phyloP scores from a whole-genome alignment of 73 alveolate species.

The Tetrahymena thermophila region DNA sequence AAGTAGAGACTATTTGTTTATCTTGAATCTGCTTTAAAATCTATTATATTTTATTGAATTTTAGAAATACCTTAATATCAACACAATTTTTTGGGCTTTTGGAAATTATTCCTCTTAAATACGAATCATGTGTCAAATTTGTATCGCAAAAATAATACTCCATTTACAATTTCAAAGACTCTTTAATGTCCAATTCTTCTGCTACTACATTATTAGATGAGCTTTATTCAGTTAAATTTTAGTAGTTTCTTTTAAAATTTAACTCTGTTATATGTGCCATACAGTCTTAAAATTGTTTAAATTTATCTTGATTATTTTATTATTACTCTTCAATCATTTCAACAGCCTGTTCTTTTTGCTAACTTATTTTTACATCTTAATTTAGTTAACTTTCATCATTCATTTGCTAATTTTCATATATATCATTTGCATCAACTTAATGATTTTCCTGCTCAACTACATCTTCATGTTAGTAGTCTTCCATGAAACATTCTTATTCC shows the following conservation, averaged over 20 bases:
- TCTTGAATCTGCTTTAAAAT: neutral
- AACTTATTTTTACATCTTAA: neutral
- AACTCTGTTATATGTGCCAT: neutral
- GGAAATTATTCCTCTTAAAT: neutral
- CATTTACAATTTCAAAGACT: neutral
- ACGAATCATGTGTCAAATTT: neutral
- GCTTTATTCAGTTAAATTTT: neutral
- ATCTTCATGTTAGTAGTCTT: neutral
- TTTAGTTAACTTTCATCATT: neutral
- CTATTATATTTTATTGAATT: neutral
- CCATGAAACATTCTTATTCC: neutral
- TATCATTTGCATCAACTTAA: too few species aligned
- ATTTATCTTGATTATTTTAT: neutral
- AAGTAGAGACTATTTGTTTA: neutral
- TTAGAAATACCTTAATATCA: neutral
- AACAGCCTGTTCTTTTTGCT: neutral
- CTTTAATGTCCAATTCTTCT: neutral
- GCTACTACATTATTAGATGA: neutral
- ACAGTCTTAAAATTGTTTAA: neutral
- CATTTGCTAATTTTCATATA: neutral
- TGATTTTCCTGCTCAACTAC: neutral
- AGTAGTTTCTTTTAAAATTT: too few species aligned
- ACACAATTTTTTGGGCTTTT: neutral
- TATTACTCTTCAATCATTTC: neutral
- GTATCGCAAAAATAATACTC: neutral